Percentiles rank a stretch among this genome's conserved stretches.
Evolutionary conservation across 1,284 basidiomycete genomes (phyloP).

Genomic region (Pholiota adiposa): DNA sequence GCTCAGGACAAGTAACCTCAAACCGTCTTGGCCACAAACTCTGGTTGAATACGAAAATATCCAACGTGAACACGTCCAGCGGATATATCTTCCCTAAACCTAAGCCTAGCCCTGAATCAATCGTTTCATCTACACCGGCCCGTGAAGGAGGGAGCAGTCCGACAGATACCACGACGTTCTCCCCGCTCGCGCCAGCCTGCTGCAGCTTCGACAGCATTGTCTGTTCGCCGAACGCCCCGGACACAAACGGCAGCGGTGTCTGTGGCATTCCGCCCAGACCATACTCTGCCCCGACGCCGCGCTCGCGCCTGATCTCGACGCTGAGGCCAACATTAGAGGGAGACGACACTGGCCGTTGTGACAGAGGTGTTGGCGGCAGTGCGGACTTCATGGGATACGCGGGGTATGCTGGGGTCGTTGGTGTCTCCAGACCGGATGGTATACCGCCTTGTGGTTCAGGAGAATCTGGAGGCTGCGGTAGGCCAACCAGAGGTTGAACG

Average conservation of each 20-base stretch:
- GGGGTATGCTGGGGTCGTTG: conserved; percentile 73
- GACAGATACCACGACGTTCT: conserved; percentile 75
- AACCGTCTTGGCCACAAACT: conserved; percentile 79
- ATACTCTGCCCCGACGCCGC: conserved; percentile 32
- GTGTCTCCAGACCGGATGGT: conserved; percentile 30
- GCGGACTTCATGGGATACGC: conserved; percentile 57
- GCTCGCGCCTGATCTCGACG: conserved; percentile 67
- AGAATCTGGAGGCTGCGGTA: conserved; percentile 9
- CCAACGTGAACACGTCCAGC: conserved; percentile 78
- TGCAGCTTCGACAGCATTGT: conserved; percentile 32
- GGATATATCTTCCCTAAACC: conserved; percentile 69
- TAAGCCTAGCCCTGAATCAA: conserved; percentile 20
- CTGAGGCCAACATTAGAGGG: conserved; percentile 56
- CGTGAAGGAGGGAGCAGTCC: conserved; percentile 52
- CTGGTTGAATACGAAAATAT: conserved; percentile 89
- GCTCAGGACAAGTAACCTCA: conserved; percentile 72
- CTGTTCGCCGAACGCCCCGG: conserved; percentile 41
- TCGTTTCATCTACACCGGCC: conserved; percentile 19
- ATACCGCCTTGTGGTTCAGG: conserved; percentile 12
- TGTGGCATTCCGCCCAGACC: conserved; percentile 40
- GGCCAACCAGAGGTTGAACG: conserved; percentile 10
- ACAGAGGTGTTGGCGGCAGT: conserved; percentile 54
- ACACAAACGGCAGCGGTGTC: conserved; percentile 60
- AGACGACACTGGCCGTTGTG: conserved; percentile 57
- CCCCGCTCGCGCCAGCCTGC: conserved; percentile 41